Evolutionary conservation across 352 stramenopile genomes (phyloP).

Genomic region (Phytophthora hibernalis): DNA sequence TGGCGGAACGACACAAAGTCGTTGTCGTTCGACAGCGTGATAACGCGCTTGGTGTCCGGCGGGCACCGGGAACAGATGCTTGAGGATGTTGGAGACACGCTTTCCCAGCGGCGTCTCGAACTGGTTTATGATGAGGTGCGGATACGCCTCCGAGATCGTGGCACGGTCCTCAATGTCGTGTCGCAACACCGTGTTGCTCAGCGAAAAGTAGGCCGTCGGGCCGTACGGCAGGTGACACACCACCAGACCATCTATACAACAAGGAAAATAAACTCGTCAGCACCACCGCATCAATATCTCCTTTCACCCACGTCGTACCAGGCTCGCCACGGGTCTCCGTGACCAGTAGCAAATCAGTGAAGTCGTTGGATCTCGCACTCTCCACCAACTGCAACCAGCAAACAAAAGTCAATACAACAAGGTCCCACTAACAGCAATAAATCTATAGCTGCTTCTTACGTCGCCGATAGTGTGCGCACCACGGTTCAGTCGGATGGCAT

Average conservation of each 20-base stretch:
- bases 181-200: constrained; percentile 97
- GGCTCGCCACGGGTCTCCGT: constrained; percentile 99
- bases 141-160: constrained; percentile 93
- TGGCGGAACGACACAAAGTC: constrained; percentile 99
- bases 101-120: constrained; percentile 96
- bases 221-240: constrained; percentile 99
- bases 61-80: constrained; percentile 98
- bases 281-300: not conserved
- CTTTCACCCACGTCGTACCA: constrained; percentile 36
- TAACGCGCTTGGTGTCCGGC: constrained; percentile 95
- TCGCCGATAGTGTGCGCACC: constrained; percentile 94
- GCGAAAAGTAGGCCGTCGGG: constrained; percentile 98
- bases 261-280: constrained; percentile 17
- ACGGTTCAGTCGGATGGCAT: constrained; percentile 98
- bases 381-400: constrained; percentile 93
- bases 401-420: constrained; percentile 1
- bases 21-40: constrained; percentile 98
- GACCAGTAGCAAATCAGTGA: constrained; percentile 98
- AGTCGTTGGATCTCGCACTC: constrained; percentile 95
- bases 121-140: constrained; percentile 97
- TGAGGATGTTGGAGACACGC: constrained; percentile 97
- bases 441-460: constrained; percentile 39
- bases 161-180: constrained; percentile 98
- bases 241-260: constrained; percentile 93
- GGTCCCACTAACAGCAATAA: not conserved